Evolutionary conservation across 768 basidiomycete species (phyloP), one percentile per base, ranked within the genome.

Genomic region (Boletales sp.): DNA sequence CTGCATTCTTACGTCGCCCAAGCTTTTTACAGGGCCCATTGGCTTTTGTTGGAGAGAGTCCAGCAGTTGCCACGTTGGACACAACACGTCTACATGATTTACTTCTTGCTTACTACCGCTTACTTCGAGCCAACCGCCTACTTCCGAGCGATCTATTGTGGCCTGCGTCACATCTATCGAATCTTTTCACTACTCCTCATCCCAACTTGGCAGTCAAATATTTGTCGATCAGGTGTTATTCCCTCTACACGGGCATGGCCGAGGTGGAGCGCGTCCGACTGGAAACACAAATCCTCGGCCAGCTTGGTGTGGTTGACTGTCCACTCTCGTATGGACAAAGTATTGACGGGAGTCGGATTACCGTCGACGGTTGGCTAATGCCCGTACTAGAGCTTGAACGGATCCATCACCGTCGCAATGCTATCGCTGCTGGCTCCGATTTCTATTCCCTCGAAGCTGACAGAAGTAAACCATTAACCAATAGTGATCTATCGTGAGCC

Each of bases 291-390:
- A 65, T 81, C 5, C 66, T 94, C 1, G 89, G 90, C 15, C 76
- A 81, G 41, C 63, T 73, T 4, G 78, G 75, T 41, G 73, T 71
- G 10, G 74, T 76, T 2, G 87, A 94, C 44, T 90, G 84, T 51
- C 72, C 69, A 13, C 65, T 91, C n/a, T 70, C 75, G 8, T 84
- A 77, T 59, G 84, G 80, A 0, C 57, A 68, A 30, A 72, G 77
- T 46, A 44, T 74, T 3, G 75, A 81, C 44, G 83, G 80, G 21
- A 71, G 65, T 35, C 62, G 56, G 15, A 65, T 70, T 19, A 55
- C 66, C 39, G 69, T 83, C 25, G 90, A 95, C 67, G 90, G 86
- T 11, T 95, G 92, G 93, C 70, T 94, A 25, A 64, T 95, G 56
- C 87, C 90, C 4, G 66, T 83, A 4, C 50, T 87, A 28, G 94